A percentile compares a stretch with the other conserved stretches of the same genome.
These are phyloP conservation scores for Cutaneotrichosporon sp. DNA, from an alignment of 1,284 basidiomycete species.

Conservation along the genomic window DNA sequence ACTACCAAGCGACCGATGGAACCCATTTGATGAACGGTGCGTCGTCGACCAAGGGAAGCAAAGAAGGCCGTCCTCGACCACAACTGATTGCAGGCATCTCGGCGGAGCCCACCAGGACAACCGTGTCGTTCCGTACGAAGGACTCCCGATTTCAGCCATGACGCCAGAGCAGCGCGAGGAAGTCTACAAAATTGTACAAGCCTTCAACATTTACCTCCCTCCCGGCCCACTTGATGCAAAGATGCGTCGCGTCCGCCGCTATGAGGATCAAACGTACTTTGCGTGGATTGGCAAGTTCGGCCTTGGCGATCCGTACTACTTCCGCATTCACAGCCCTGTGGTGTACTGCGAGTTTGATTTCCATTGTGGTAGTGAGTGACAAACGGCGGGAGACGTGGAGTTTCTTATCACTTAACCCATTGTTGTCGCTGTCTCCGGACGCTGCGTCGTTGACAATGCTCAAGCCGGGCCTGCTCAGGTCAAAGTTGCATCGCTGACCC, in stretches of 20 bases:
- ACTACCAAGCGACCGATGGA: slow-evolving; percentile 42
- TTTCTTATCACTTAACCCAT: no score
- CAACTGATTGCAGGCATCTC: slow-evolving; percentile 18
- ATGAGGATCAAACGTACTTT: slow-evolving; percentile 38
- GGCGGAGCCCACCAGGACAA: slow-evolving; percentile 43
- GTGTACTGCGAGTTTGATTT: slow-evolving; percentile 46
- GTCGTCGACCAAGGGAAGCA: not conserved
- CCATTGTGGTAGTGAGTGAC: slow-evolving; percentile 45
- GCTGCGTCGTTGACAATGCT: no score
- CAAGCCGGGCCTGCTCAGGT: not conserved
- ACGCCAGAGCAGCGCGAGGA: slow-evolving; percentile 27
- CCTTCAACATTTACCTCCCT: slow-evolving; percentile 46
- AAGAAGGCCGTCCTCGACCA: no score
- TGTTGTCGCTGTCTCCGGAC: no score
- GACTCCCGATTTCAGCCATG: slow-evolving; percentile 31
- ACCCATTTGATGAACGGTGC: slow-evolving; percentile 42
- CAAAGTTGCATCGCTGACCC: not conserved
- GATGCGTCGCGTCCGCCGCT: slow-evolving; percentile 24
- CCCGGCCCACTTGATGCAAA: slow-evolving; percentile 25
- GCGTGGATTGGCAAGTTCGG: slow-evolving; percentile 43
- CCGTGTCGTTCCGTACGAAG: slow-evolving; percentile 40
- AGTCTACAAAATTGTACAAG: slow-evolving; percentile 30
- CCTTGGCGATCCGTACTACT: slow-evolving; percentile 44
- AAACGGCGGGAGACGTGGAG: no score
- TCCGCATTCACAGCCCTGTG: slow-evolving; percentile 40